A percentile compares a stretch with the other conserved stretches of the same genome.
Conservation (phyloP, 2,329 filamentous ascomycete species). For the Ceratocystis huliohia region DNA sequence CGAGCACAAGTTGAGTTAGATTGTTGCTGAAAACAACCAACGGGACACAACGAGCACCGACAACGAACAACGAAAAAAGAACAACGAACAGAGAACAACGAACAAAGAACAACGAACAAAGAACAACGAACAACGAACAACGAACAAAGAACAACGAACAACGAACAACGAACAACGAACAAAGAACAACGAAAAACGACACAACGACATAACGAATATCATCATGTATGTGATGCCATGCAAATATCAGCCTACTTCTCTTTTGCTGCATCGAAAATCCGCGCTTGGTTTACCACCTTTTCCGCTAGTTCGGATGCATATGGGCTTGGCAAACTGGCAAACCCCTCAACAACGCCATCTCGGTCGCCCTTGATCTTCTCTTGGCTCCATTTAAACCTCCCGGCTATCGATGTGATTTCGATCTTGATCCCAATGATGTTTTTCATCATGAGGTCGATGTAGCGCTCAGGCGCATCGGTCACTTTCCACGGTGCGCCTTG, state of each 20-base stretch:
- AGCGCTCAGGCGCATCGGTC: constrained; percentile 42
- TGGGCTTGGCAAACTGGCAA: constrained; percentile 26
- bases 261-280: neutral
- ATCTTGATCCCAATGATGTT: constrained; percentile 50
- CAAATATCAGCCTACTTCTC: neutral
- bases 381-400: constrained; percentile 58
- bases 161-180: no score
- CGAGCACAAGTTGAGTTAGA: no score
- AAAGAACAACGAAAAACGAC: no score
- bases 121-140: no score
- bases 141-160: no score
- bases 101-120: no score
- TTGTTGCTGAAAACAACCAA: no score
- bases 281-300: neutral
- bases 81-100: no score
- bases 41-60: no score
- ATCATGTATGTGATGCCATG: no score
- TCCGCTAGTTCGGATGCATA: neutral
- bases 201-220: no score
- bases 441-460: constrained; percentile 45
- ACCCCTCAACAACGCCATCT: constrained; percentile 45
- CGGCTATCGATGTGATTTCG: constrained; percentile 40
- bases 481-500: constrained; percentile 41
- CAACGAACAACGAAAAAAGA: no score
- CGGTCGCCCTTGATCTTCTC: constrained; percentile 41